Evolutionary conservation across 2,329 filamentous ascomycete genomes (phyloP).

Genomic region (Karstenula rhodostoma): DNA sequence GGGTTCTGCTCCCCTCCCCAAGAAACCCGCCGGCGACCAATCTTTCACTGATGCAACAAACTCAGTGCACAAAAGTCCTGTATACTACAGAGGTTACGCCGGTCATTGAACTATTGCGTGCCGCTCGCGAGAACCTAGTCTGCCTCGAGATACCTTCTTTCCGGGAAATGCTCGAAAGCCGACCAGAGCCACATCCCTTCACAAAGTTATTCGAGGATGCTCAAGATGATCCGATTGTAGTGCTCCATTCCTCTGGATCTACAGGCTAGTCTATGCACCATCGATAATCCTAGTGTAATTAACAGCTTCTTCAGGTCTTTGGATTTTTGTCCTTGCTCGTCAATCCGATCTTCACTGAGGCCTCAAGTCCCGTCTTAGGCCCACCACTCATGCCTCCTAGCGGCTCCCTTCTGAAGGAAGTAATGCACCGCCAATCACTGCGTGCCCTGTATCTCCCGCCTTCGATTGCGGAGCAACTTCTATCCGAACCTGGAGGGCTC

Average conservation of each 20-base stretch:
- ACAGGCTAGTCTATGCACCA: constrained; percentile 27
- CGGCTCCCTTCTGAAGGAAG: constrained; percentile 21
- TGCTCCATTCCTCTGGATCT: constrained; percentile 47
- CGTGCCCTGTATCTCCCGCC: constrained; percentile 26
- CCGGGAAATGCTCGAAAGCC: constrained; percentile 14
- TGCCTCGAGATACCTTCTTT: not conserved
- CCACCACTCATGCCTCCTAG: constrained; percentile 23
- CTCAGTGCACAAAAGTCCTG: constrained; percentile 20
- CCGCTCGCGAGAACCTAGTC: too few relatives aligned
- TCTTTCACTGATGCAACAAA: constrained; percentile 25
- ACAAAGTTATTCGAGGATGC: constrained; percentile 25
- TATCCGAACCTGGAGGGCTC: constrained; percentile 20
- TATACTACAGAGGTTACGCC: constrained; percentile 18
- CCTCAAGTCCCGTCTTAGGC: constrained; percentile 22
- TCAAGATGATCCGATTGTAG: constrained; percentile 33
- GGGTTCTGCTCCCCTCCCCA: constrained; percentile 30
- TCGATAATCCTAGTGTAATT: not conserved
- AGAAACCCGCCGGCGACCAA: constrained; percentile 27
- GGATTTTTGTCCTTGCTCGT: not conserved
- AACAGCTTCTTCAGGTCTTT: not conserved
- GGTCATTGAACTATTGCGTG: constrained; percentile 4
- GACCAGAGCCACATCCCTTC: constrained; percentile 1
- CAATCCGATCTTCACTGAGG: constrained; percentile 26
- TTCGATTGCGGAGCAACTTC: constrained; percentile 21
- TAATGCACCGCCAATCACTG: constrained; percentile 20